Conservation (phyloP, 2,329 filamentous ascomycete genomes). For the Boeremia exigua region DNA sequence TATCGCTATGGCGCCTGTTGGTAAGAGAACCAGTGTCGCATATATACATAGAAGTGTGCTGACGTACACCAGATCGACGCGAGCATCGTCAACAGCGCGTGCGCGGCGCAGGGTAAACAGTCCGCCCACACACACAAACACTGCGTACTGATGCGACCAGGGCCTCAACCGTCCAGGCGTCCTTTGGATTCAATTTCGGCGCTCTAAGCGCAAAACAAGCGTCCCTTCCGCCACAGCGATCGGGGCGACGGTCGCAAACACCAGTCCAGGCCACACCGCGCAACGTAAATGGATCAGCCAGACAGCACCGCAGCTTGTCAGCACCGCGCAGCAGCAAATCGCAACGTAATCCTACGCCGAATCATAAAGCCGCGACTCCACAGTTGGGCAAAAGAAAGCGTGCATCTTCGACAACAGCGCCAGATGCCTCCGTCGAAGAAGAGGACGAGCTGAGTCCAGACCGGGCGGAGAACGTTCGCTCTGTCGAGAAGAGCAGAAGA, state of each 20-base stretch:
- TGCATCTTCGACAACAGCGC: conserved; percentile 23
- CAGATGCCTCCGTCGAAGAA: conserved; percentile 27
- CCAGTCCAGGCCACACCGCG: conserved; percentile 31
- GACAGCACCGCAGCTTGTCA: conserved; percentile 40
- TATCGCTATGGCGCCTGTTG: conserved; percentile 43
- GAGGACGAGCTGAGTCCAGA: conserved; percentile 45
- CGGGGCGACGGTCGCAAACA: conserved; percentile 36
- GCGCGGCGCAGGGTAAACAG: conserved; percentile 62
- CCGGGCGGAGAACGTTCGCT: conserved; percentile 31
- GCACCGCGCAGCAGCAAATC: conserved; percentile 30
- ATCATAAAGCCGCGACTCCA: conserved; percentile 31
- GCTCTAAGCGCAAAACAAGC: conserved; percentile 36
- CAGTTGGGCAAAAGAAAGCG: conserved; percentile 45
- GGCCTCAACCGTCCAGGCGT: conserved; percentile 55
- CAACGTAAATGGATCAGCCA: conserved; percentile 28
- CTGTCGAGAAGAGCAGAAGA: conserved; percentile 38
- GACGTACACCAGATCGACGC: conserved; percentile 52
- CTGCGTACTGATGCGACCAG: conserved; percentile 43
- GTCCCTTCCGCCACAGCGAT: conserved; percentile 32
- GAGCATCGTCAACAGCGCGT: conserved; percentile 64
- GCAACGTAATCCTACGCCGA: conserved; percentile 26
- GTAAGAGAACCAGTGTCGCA: conserved; percentile 20
- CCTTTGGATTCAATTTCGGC: conserved; percentile 55
- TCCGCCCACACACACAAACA: conserved; percentile 11
- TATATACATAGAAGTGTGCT: neutral